Conservation (phyloP, 768 basidiomycete species). For the Candolleomyces eurysporus region DNA sequence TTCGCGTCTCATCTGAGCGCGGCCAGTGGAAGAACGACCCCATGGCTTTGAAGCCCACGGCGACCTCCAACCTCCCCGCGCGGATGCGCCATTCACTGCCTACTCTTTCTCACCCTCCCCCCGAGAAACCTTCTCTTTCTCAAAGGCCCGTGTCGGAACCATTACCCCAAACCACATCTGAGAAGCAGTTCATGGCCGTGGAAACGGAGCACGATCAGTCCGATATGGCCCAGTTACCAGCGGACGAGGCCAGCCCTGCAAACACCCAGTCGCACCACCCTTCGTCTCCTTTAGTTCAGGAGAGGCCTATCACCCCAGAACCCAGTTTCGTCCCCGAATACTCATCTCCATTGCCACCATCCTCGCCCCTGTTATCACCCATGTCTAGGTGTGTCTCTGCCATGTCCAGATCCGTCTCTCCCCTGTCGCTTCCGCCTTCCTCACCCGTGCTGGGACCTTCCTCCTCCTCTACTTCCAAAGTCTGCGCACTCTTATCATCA, state of each 20-base stretch:
- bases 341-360: slow-evolving; percentile 36
- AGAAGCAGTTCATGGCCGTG: background rate
- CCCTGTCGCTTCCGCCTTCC: slow-evolving; percentile 17
- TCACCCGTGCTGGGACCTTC: slow-evolving; percentile 10
- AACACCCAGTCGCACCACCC: background rate
- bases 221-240: background rate
- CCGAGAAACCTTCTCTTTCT: slow-evolving; percentile 7
- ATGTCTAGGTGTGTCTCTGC: slow-evolving; percentile 35
- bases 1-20: slow-evolving; percentile 55
- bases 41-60: slow-evolving; percentile 25
- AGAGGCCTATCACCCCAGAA: slow-evolving; percentile 30
- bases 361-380: slow-evolving; percentile 46
- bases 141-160: slow-evolving; percentile 39
- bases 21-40: slow-evolving; percentile 58
- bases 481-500: slow-evolving; percentile 20
- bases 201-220: background rate
- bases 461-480: slow-evolving; percentile 16
- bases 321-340: slow-evolving; percentile 22
- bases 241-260: background rate
- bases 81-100: slow-evolving; percentile 5
- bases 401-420: slow-evolving; percentile 34
- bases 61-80: background rate
- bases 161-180: slow-evolving; percentile 22
- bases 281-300: slow-evolving; percentile 18
- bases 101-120: background rate